Base-by-base conservation (phyloP, 2,329 filamentous ascomycete genomes). In the Fusarium foetens region DNA sequence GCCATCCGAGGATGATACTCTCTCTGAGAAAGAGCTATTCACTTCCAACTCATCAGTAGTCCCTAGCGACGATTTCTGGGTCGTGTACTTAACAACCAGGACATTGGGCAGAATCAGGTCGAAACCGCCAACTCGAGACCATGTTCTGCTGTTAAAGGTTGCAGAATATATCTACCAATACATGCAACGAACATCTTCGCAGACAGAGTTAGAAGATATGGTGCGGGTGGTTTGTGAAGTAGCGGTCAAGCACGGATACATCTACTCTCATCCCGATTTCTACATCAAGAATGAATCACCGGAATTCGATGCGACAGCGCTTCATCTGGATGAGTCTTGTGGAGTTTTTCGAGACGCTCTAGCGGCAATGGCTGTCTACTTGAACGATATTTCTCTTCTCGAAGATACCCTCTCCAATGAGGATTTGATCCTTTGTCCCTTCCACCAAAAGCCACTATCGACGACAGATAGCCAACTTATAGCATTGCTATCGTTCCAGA, bases 241-340 rank as follows among this genome's bases (percentile, higher is more conserved):
- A 29, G 62, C 33, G 8, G 45, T 60, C 5, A 66, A 52, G 8
- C 17, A 66, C 23, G 63, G 43, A 9, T 51, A 25, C 13, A 66
- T 66, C 4, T 2, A 59, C 8, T 31, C 58, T 3, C 52, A 63
- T 31, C 53, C 53, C 9, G 38, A 66, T 9, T 60, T 66, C 23
- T 66, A 52, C 17, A 10, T 16, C 8, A 41, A 54, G 2, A 8
- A 23, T 2, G 14, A 14, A 6, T 1, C 3, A 0, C 10, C 2
- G 6, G 7, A n/a, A 2, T 36, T 31, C 17, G 11, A 35, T 21
- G 8, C 9, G 1, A n/a, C 25, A 17, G 4, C 23, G 2, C n/a
- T 10, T 27, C 13, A 14, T 10, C 6, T 36, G 1, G 39, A 66
- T 27, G 61, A 27, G 21, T 29, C 45, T 6, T 59, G 33, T 19